Evolutionary conservation across 2,329 filamentous ascomycete species (phyloP).

Genomic region (Lasiodiplodia theobromae): DNA sequence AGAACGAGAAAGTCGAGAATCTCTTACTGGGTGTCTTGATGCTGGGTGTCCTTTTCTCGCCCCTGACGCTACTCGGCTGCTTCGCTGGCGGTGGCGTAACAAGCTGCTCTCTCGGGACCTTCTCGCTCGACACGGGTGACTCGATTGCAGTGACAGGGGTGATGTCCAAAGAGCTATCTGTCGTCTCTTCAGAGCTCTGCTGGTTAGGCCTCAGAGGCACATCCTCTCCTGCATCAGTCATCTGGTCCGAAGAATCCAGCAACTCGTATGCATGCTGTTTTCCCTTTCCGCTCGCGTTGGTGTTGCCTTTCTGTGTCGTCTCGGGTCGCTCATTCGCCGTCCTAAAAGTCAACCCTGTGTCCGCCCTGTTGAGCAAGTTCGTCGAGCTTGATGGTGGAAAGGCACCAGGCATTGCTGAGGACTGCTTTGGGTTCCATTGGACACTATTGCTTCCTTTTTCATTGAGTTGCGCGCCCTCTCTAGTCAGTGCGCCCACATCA

Average conservation of each 20-base stretch:
- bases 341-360: conserved; percentile 4
- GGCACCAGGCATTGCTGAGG: conserved; percentile 11
- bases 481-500: not conserved
- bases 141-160: conserved; percentile 16
- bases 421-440: not conserved
- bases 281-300: not conserved
- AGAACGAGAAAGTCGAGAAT: conserved; percentile 28
- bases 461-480: not conserved
- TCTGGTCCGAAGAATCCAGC: not conserved
- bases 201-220: not conserved
- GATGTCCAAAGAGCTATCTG: conserved; percentile 5
- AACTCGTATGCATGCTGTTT: not conserved
- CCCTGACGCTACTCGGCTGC: not conserved
- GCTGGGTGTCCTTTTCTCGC: not conserved
- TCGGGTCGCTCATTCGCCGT: not conserved
- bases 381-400: conserved; percentile 1
- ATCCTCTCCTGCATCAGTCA: not conserved
- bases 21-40: conserved; percentile 3
- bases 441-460: not conserved
- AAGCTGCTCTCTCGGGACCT: not conserved
- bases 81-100: not conserved
- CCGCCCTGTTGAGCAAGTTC: not conserved
- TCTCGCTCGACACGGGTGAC: not conserved
- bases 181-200: not conserved
- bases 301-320: not conserved